Base-by-base conservation (phyloP, 305 asterid genomes). In the Plantago lanceolata region DNA sequence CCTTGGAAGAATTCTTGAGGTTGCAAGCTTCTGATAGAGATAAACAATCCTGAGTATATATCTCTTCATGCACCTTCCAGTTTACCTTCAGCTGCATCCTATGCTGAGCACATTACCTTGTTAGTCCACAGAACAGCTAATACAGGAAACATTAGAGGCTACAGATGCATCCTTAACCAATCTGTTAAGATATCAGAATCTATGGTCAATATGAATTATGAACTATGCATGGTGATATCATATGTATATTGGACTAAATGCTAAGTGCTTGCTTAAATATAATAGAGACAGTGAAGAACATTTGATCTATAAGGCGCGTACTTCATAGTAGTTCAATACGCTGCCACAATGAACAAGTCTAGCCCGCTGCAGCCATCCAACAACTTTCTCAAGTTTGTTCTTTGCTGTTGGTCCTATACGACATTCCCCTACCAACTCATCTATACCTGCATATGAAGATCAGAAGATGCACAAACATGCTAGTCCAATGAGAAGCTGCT, bases 41-140 rank as follows among this genome's bases (percentile, higher is more conserved):
- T 60, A 80, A 64, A 64, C 81, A 81, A 63, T 78, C 80, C 67
- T 73, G 82, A 54, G 82, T 59, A 71, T 48, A 71, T 7, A 74
- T 68, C 82, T 85, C 85, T 64, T 81, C 82, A 8, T 67, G 84
- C 57, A 68, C 71, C 67, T 83, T 87, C 95, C 95, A 87, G 44
- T 87, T 87, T 47, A 79, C 66, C 66, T 74, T 63, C 58, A 66
- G 28, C 70, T 76, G 88, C 73, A 72, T 78, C 78, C 73, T 68
- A 73, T 73, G 66, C 85, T 80, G 76, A 68, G 62, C 37, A 21
- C 51, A 66, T 31, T 33, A 33, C 48, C 59, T 64, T 19, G 44
- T 76, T 48, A 63, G 61, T 73, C 19, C 26, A 19, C 24, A 55
- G 16, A 35, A 61, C 16, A 52, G n/a, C 44, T 7, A 48, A 16